Percentiles rank a stretch among this genome's conserved stretches.
phyloP scores from a whole-genome alignment of 2,329 filamentous ascomycete genomes.

The Delphinella strobiligena region DNA sequence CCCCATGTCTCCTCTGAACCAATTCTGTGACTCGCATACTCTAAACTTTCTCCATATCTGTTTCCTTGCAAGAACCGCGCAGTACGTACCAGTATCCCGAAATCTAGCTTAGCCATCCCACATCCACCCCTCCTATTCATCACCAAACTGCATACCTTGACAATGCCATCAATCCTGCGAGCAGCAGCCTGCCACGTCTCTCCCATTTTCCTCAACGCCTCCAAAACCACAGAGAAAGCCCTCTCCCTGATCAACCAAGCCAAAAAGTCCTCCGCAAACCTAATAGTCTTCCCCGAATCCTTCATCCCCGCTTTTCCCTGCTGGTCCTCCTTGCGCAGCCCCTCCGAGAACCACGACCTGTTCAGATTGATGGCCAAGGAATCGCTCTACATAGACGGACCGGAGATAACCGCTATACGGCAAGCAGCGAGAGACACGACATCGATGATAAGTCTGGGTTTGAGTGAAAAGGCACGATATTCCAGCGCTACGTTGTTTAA shows the following conservation, averaged over 20 bases:
- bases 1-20: too few relatives aligned
- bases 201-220: slow-evolving; percentile 37
- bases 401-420: slow-evolving; percentile 32
- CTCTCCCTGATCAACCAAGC: slow-evolving; percentile 33
- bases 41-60: too few relatives aligned
- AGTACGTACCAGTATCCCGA: not conserved
- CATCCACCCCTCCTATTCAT: not conserved
- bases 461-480: slow-evolving; percentile 35
- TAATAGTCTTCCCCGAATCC: slow-evolving; percentile 43
- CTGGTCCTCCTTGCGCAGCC: slow-evolving; percentile 36
- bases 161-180: slow-evolving; percentile 5
- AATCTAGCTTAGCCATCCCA: not conserved
- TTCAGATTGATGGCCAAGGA: slow-evolving; percentile 35
- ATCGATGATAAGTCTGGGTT: slow-evolving; percentile 36
- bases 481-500: slow-evolving; percentile 40
- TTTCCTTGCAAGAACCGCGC: too few relatives aligned
- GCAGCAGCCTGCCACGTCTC: slow-evolving; percentile 19
- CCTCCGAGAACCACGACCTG: slow-evolving; percentile 38
- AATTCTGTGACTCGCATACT: too few relatives aligned
- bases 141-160: not conserved
- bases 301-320: slow-evolving; percentile 43
- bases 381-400: slow-evolving; percentile 34
- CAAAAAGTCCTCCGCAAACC: slow-evolving; percentile 27
- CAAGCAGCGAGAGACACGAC: slow-evolving; percentile 25
- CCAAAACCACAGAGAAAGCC: slow-evolving; percentile 34